These are phyloP conservation scores for Pleurostoma richardsiae DNA, from an alignment of 2,329 filamentous ascomycete genomes.

Conservation along the genomic window DNA sequence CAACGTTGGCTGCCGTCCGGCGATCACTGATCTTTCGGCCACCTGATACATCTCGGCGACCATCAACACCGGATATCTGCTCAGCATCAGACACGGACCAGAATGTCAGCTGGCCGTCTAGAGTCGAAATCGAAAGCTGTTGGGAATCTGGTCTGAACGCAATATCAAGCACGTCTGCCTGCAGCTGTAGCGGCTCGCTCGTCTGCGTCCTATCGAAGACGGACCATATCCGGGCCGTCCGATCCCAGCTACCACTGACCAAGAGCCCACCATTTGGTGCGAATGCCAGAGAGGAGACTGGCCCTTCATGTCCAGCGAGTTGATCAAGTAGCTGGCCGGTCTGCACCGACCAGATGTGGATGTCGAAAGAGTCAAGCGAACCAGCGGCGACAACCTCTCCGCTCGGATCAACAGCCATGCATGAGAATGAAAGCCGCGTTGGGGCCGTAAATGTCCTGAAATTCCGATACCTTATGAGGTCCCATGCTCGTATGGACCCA, in stretches of 20 bases:
- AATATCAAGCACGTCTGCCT: constrained; percentile 84
- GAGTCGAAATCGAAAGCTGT: constrained; percentile 84
- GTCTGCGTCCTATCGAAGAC: constrained; percentile 93
- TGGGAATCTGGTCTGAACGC: constrained; percentile 85
- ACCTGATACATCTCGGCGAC: constrained; percentile 85
- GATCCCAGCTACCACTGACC: constrained; percentile 94
- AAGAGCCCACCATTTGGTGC: constrained; percentile 79
- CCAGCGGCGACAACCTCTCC: constrained; percentile 95
- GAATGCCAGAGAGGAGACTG: constrained; percentile 83
- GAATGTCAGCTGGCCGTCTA: constrained; percentile 92
- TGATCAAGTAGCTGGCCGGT: constrained; percentile 92
- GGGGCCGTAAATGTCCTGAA: constrained; percentile 97
- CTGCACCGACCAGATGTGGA: constrained; percentile 98
- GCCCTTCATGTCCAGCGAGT: constrained; percentile 88
- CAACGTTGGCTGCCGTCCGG: constrained; percentile 82
- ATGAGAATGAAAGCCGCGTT: constrained; percentile 85
- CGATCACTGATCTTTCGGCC: constrained; percentile 86
- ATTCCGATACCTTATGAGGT: constrained; percentile 91
- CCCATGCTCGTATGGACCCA: constrained; percentile 92
- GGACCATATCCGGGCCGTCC: constrained; percentile 91
- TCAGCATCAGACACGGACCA: constrained; percentile 88
- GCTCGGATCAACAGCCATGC: constrained; percentile 91
- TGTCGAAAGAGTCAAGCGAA: constrained; percentile 92
- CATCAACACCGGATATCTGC: constrained; percentile 82
- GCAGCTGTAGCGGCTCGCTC: constrained; percentile 86